Evolutionary conservation across 805 yeast species (phyloP).

Genomic region (Zygoascus tannicola): DNA sequence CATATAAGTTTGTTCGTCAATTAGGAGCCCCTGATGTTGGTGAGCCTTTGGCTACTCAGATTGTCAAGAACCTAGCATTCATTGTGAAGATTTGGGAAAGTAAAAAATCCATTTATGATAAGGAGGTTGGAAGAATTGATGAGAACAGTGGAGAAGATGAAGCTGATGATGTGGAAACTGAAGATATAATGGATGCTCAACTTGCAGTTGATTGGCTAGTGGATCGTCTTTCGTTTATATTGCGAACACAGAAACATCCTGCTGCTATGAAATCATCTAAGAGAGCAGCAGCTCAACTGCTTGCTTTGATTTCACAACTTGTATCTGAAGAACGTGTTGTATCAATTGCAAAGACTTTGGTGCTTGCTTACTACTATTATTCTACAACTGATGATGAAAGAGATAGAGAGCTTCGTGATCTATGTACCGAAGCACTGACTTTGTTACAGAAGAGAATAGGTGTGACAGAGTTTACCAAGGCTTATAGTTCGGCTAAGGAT

Average conservation of each 20-base stretch:
- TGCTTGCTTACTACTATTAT: slow-evolving; percentile 42
- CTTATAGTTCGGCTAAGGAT: slow-evolving; percentile 57
- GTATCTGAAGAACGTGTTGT: slow-evolving; percentile 35
- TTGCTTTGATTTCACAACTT: slow-evolving; percentile 55
- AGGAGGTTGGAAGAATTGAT: slow-evolving; percentile 20
- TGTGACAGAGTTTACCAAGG: slow-evolving; percentile 52
- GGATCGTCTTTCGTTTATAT: slow-evolving; percentile 48
- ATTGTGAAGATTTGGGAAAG: slow-evolving; percentile 56
- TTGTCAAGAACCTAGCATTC: slow-evolving; percentile 55
- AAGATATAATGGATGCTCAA: no score
- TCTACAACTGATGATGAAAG: slow-evolving; percentile 17
- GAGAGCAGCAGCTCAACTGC: slow-evolving; percentile 56
- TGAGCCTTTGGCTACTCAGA: slow-evolving; percentile 51
- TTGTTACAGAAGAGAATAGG: slow-evolving; percentile 64
- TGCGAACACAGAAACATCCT: slow-evolving; percentile 57
- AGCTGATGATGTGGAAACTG: slow-evolving; percentile 15
- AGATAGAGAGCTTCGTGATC: slow-evolving; percentile 36
- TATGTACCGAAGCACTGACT: slow-evolving; percentile 57
- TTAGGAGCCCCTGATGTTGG: slow-evolving; percentile 69
- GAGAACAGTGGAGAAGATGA: slow-evolving; percentile 25
- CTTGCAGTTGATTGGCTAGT: slow-evolving; percentile 51
- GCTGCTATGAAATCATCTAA: slow-evolving; percentile 50
- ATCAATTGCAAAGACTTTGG: slow-evolving; percentile 38
- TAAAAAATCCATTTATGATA: slow-evolving; percentile 26
- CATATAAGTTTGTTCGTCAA: slow-evolving; percentile 63